Evolutionary conservation across 768 basidiomycete species (phyloP), one percentile per base, ranked within the genome.

Genomic region (Amanita polypyramis): DNA sequence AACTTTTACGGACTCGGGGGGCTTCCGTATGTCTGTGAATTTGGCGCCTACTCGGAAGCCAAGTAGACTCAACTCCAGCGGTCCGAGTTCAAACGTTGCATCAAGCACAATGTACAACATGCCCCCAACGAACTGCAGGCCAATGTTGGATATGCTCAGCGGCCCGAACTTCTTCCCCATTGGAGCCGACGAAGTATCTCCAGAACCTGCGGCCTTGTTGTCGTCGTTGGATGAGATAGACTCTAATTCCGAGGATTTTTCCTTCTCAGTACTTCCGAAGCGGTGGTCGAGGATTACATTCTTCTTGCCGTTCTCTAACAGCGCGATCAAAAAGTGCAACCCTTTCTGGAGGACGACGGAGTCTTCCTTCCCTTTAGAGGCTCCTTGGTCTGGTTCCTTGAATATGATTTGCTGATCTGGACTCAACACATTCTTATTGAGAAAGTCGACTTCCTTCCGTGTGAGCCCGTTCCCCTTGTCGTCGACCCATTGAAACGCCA

Each of bases 31-130:
- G n/a, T 35, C 37, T 47, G n/a, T 34, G 17, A 23, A 47, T 25
- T 17, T 15, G 25, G 19, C 35, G 0, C 35, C 45, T 36, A 47
- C n/a, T 21, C 45, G 34, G 38, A 47, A 38, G 15, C 45, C 45
- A 15, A 47, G 35, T 21, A 47, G 45, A 15, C 33, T 38, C 23
- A 47, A 27, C 14, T 27, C 32, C 14, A 47, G 27, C 11, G 36
- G 45, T 47, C 45, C 45, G 3, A 47, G 29, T 23, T 34, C 35
- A 17, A 47, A 17, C 15, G 35, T 38, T 47, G 45, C 45, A 47
- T 47, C 45, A 8, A 47, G 36, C 35, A 47, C 27, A 15, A 47
- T 39, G 27, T 27, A 47, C 20, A 47, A 38, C 46, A 23, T 47
- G 36, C 20, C 20, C 19, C 30, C 21, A 27, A 27, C 30, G n/a